Evolutionary conservation across 345 rosid species (phyloP), one percentile per base, ranked within the genome.

Genomic region (Cardamine chenopodiifolia): DNA sequence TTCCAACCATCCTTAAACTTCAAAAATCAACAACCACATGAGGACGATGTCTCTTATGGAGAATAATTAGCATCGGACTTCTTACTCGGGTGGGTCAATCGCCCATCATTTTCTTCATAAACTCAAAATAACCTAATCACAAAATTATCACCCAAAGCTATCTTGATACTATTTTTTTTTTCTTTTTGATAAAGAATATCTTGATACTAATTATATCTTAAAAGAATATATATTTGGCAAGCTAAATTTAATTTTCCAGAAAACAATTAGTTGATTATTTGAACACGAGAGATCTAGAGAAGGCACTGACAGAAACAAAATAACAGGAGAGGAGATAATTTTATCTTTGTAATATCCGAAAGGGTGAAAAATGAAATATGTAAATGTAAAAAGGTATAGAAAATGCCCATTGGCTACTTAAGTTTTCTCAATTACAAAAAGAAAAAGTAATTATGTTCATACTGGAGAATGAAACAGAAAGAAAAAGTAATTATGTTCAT

Each of bases 401-500:
- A 55, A 45, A 66, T 8, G 15, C 44, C 37, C 73, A 18, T 25
- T 58, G 60, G 35, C 49, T 58, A 10, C 48, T 58, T 58, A 57
- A 44, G 5, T 45, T 49, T 37, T 45, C 18, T 40, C 64, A 68
- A 60, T 61, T 52, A 76, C 79, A 76, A 62, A 70, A 54, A 70
- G 13, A 71, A 18, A 55, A 4, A 62, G 54, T 32, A 48, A 17
- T 47, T 45, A 34, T 25, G 2, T 26, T 83, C 79, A 94, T 29
- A 88, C 97, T 63, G 85, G 83, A 50, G 97, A 85, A 71, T 47
- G 4, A 50, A 22, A 68, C 20, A 32, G 1, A 70, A 54, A 70
- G 13, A 71, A 18, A 55, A 4, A 62, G 54, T 32, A 48, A 17
- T 47, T 45, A 34, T 25, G 2, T 26, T 83, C 79, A 94, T 29